A percentile compares a stretch with the other conserved stretches of the same genome.
Conservation (phyloP, 2,329 filamentous ascomycete species). For the Cladosporium sp. region DNA sequence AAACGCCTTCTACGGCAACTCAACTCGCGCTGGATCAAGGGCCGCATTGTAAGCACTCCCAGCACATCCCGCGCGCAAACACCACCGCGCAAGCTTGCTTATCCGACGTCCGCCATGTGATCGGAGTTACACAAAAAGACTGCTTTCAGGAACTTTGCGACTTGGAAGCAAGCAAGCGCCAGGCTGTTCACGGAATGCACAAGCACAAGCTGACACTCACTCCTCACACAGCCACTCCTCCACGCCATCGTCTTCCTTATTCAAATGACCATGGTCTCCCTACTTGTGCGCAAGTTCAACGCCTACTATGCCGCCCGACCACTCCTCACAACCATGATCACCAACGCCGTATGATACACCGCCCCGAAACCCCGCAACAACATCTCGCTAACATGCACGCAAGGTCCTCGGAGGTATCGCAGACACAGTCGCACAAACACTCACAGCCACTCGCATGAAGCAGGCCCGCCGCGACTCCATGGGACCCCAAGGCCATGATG, state of each 20-base stretch:
- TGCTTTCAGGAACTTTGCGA: constrained; percentile 11
- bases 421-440: constrained; percentile 91
- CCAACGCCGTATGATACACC: constrained; percentile 72
- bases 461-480: constrained; percentile 46
- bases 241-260: constrained; percentile 83
- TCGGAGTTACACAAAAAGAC: constrained; percentile 6
- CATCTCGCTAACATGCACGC: constrained; percentile 16
- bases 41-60: constrained; percentile 59
- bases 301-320: constrained; percentile 90
- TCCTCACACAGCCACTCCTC: constrained; percentile 70
- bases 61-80: not conserved
- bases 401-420: constrained; percentile 87
- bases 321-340: constrained; percentile 99
- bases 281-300: constrained; percentile 86
- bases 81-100: constrained; percentile 6
- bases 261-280: constrained; percentile 82
- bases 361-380: constrained; percentile 10
- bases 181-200: constrained; percentile 4
- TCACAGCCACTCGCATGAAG: constrained; percentile 77
- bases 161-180: not conserved
- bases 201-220: constrained; percentile 12
- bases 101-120: not conserved
- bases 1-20: constrained; percentile 63
- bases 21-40: constrained; percentile 73
- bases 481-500: constrained; percentile 58